Percentiles rank a stretch among this genome's conserved stretches.
These are phyloP conservation scores for Scutellaria minor DNA, from an alignment of 257 asterid species.

Conservation along the genomic window DNA sequence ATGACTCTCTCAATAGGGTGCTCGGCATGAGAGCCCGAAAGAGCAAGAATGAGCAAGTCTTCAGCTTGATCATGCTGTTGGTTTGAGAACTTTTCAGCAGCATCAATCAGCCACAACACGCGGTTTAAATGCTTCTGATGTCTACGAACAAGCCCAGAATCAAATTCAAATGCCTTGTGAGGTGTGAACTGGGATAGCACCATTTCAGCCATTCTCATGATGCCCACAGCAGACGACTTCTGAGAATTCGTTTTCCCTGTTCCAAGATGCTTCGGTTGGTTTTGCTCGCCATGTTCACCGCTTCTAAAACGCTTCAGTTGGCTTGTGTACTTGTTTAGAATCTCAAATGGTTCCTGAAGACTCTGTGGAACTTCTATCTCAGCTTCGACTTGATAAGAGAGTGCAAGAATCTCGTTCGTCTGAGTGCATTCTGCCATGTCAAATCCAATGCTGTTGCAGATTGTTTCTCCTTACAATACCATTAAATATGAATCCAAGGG, in stretches of 20 bases:
- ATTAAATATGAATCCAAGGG: neutral
- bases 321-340: constrained; percentile 26
- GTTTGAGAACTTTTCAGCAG: constrained; percentile 38
- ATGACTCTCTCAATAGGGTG: constrained; percentile 43
- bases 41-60: constrained; percentile 28
- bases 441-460: no score
- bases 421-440: neutral
- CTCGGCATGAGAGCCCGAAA: constrained; percentile 30
- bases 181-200: neutral
- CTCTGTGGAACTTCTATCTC: neutral
- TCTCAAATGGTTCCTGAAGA: constrained; percentile 20
- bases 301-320: constrained; percentile 30
- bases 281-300: neutral
- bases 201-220: constrained; percentile 31
- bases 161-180: neutral
- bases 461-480: neutral
- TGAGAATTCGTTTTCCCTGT: neutral
- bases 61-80: constrained; percentile 43
- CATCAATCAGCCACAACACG: constrained; percentile 12
- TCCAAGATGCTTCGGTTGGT: neutral
- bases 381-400: neutral
- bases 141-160: constrained; percentile 15
- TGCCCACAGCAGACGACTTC: constrained; percentile 20
- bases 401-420: no score
- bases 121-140: constrained; percentile 15